These are phyloP conservation scores for Inonotus obliquus DNA, from an alignment of 1,284 basidiomycete species.

Conservation along the genomic window DNA sequence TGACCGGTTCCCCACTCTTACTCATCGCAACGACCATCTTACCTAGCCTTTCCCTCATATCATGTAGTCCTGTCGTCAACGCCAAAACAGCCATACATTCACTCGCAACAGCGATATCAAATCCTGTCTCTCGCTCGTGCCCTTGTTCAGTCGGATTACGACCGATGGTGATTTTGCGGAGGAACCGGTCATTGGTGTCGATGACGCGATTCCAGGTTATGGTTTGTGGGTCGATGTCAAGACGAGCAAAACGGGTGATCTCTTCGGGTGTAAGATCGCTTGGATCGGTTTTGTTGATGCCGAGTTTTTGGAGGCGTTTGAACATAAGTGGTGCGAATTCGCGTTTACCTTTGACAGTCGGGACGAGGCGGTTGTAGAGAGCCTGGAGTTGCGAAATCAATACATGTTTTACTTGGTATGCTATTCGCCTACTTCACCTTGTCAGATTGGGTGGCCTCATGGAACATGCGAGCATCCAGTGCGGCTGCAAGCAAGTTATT, in stretches of 20 bases:
- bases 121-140: conserved; percentile 84
- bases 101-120: conserved; percentile 96
- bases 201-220: conserved; percentile 99
- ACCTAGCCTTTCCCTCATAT: conserved; percentile 91
- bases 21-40: conserved; percentile 97
- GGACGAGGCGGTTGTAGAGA: conserved; percentile 89
- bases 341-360: conserved; percentile 91
- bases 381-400: conserved; percentile 37
- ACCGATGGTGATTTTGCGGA: conserved; percentile 92
- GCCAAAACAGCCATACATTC: conserved; percentile 99
- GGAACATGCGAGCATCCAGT: conserved; percentile 96
- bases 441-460: conserved; percentile 94
- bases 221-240: conserved; percentile 88
- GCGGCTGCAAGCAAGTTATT: conserved; percentile 98
- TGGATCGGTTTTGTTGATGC: conserved; percentile 93
- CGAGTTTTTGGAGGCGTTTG: conserved; percentile 91
- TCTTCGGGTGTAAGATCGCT: conserved; percentile 93
- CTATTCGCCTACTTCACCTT: conserved; percentile 45
- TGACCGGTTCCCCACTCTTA: conserved; percentile 88
- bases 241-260: conserved; percentile 82
- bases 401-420: background rate
- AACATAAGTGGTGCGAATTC: conserved; percentile 96
- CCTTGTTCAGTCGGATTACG: conserved; percentile 90
- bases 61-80: conserved; percentile 80
- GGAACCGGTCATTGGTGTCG: conserved; percentile 87